These are phyloP conservation scores for Arabis hirsuta DNA, from an alignment of 345 rosid species.

Conservation along the genomic window DNA sequence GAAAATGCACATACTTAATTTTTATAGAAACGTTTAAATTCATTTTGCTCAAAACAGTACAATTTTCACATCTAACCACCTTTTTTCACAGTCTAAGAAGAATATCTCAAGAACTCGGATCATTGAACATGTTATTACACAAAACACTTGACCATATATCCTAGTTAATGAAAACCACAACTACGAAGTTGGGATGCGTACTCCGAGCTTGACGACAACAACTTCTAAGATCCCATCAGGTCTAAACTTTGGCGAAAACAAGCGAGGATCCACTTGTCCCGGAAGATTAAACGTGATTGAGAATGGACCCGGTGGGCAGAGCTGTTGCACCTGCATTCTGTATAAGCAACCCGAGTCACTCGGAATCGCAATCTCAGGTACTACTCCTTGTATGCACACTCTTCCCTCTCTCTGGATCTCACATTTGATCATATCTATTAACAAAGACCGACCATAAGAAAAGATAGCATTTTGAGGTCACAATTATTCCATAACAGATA, in stretches of 20 bases:
- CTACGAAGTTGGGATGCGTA: slow-evolving; percentile 20
- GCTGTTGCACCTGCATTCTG: slow-evolving; percentile 56
- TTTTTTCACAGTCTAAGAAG: background rate
- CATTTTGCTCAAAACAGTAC: slow-evolving; percentile 4
- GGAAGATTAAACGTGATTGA: slow-evolving; percentile 66
- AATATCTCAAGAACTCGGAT: slow-evolving; percentile 4
- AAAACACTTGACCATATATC: background rate
- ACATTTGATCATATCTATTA: slow-evolving; percentile 60
- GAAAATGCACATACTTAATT: no score
- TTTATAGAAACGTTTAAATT: background rate
- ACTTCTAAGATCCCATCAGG: slow-evolving; percentile 71
- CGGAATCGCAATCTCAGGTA: slow-evolving; percentile 45
- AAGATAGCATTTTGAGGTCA: slow-evolving; percentile 21
- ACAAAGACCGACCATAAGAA: background rate
- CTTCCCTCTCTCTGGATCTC: slow-evolving; percentile 60
- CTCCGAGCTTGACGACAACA: slow-evolving; percentile 53
- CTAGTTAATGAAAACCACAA: slow-evolving; percentile 12
- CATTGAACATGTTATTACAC: slow-evolving; percentile 8
- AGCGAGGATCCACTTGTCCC: slow-evolving; percentile 77
- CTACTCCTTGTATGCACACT: slow-evolving; percentile 60
- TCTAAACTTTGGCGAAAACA: slow-evolving; percentile 51
- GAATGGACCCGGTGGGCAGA: slow-evolving; percentile 65
- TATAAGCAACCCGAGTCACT: slow-evolving; percentile 43
- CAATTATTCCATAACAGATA: slow-evolving; percentile 16
- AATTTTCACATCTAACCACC: slow-evolving; percentile 1